A percentile compares a stretch with the other conserved stretches of the same genome.
These are phyloP conservation scores for Penicillium vulpinum DNA, from an alignment of 2,329 filamentous ascomycete species.

Conservation along the genomic window DNA sequence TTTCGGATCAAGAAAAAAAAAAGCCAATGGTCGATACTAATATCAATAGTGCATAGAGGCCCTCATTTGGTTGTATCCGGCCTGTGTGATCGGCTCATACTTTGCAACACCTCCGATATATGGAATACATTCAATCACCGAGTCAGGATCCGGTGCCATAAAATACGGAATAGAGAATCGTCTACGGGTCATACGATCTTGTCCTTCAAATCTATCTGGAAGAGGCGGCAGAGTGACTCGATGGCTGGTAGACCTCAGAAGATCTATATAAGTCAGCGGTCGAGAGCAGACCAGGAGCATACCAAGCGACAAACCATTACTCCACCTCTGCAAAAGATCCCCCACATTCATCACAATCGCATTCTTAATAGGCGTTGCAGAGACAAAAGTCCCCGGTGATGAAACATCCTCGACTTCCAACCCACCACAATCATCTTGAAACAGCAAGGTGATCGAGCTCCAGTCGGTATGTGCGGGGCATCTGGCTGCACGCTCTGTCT, in stretches of 20 bases:
- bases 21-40: neutral
- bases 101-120: slow-evolving; percentile 49
- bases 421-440: slow-evolving; percentile 55
- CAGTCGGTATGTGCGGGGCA: slow-evolving; percentile 59
- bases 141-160: slow-evolving; percentile 52
- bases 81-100: slow-evolving; percentile 52
- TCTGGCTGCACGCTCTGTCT: slow-evolving; percentile 46
- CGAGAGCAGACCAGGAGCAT: neutral
- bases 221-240: slow-evolving; percentile 52
- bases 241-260: slow-evolving; percentile 56
- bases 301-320: slow-evolving; percentile 43
- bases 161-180: slow-evolving; percentile 65
- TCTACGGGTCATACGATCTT: slow-evolving; percentile 48
- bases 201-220: slow-evolving; percentile 40
- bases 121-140: slow-evolving; percentile 55
- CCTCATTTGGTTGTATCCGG: slow-evolving; percentile 34
- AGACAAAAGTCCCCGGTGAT: slow-evolving; percentile 42
- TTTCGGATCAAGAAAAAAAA: neutral
- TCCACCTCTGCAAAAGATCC: slow-evolving; percentile 53
- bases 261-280: slow-evolving; percentile 35
- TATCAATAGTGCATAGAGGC: slow-evolving; percentile 20
- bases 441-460: slow-evolving; percentile 55
- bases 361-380: slow-evolving; percentile 42
- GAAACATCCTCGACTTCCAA: slow-evolving; percentile 52
- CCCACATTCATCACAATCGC: slow-evolving; percentile 53